phyloP scores from a whole-genome alignment of 1,284 basidiomycete genomes.

The Mycena citricolor region DNA sequence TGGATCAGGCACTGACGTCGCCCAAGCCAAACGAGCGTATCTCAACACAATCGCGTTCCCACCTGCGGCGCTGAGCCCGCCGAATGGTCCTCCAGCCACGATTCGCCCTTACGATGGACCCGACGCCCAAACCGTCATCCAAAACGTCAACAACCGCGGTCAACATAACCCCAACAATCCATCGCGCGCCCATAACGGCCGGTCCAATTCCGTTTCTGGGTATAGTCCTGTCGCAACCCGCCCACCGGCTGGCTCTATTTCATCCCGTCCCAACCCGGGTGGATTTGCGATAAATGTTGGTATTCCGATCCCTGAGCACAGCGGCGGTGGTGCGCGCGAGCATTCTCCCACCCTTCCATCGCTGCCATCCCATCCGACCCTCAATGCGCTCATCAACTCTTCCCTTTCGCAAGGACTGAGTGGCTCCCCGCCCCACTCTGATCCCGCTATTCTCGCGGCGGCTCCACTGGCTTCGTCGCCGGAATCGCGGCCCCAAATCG shows the following conservation, averaged over 20 bases:
- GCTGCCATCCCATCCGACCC: slow-evolving; percentile 75
- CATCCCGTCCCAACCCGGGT: slow-evolving; percentile 38
- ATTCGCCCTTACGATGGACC: slow-evolving; percentile 93
- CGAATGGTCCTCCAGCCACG: slow-evolving; percentile 54
- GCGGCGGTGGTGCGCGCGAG: slow-evolving; percentile 43
- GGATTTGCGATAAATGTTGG: slow-evolving; percentile 32
- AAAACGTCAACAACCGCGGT: slow-evolving; percentile 76
- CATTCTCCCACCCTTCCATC: slow-evolving; percentile 79
- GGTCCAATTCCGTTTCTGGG: slow-evolving; percentile 65
- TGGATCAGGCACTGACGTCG: slow-evolving; percentile 13
- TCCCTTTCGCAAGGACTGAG: slow-evolving; percentile 53
- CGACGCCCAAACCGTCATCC: slow-evolving; percentile 89
- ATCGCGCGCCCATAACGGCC: slow-evolving; percentile 67
- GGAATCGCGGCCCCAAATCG: slow-evolving; percentile 63
- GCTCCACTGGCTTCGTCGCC: slow-evolving; percentile 39
- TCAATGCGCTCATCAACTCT: slow-evolving; percentile 78
- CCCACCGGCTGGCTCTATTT: slow-evolving; percentile 35
- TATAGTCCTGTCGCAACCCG: slow-evolving; percentile 43
- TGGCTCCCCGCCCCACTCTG: slow-evolving; percentile 44
- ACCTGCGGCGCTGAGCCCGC: slow-evolving; percentile 66
- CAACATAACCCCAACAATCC: slow-evolving; percentile 62
- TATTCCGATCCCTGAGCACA: slow-evolving; percentile 53
- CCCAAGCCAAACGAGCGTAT: slow-evolving; percentile 85
- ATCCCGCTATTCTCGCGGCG: slow-evolving; percentile 65
- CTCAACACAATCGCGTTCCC: slow-evolving; percentile 83